Percentiles rank a stretch among this genome's conserved stretches.
phyloP scores from a whole-genome alignment of 2,329 filamentous ascomycete genomes.

The Aspergillus calidoustus region DNA sequence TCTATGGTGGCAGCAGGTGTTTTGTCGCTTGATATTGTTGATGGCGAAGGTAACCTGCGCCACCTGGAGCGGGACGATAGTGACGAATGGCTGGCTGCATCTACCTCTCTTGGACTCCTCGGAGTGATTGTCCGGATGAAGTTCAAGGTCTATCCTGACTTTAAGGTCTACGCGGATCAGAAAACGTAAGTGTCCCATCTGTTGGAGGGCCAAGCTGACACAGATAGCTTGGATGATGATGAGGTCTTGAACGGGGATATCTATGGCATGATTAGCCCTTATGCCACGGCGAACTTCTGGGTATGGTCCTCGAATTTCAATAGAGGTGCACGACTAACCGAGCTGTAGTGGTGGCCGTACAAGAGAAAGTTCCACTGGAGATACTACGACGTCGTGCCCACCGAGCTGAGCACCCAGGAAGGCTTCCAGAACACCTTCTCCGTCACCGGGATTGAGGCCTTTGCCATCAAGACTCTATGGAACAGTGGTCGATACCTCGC shows the following conservation, averaged over 20 bases:
- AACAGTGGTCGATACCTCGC: conserved; percentile 16
- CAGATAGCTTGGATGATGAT: conserved; percentile 13
- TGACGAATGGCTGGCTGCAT: conserved; percentile 21
- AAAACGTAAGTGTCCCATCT: conserved; percentile 11
- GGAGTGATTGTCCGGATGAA: conserved; percentile 21
- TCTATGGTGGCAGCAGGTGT: conserved; percentile 20
- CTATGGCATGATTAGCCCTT: conserved; percentile 18
- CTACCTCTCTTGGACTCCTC: conserved; percentile 18
- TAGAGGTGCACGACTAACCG: neutral
- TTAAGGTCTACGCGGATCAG: conserved; percentile 22
- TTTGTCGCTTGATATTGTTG: conserved; percentile 17
- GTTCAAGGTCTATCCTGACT: conserved; percentile 20
- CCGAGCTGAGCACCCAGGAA: conserved; percentile 12
- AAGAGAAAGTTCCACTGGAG: conserved; percentile 23
- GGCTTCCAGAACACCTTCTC: conserved; percentile 23
- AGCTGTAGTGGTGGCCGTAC: conserved; percentile 19
- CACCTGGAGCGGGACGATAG: conserved; percentile 18
- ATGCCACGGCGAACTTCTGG: conserved; percentile 22
- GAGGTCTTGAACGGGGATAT: conserved; percentile 20
- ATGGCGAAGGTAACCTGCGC: conserved; percentile 14
- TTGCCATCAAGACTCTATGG: conserved; percentile 18
- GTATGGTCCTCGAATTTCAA: neutral
- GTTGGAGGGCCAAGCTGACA: neutral
- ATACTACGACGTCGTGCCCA: conserved; percentile 21
- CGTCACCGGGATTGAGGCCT: conserved; percentile 14